Evolutionary conservation across 371 early-diverging fungal species (phyloP), one percentile per base, ranked within the genome.

Genomic region (Rhizomucor pusillus): DNA sequence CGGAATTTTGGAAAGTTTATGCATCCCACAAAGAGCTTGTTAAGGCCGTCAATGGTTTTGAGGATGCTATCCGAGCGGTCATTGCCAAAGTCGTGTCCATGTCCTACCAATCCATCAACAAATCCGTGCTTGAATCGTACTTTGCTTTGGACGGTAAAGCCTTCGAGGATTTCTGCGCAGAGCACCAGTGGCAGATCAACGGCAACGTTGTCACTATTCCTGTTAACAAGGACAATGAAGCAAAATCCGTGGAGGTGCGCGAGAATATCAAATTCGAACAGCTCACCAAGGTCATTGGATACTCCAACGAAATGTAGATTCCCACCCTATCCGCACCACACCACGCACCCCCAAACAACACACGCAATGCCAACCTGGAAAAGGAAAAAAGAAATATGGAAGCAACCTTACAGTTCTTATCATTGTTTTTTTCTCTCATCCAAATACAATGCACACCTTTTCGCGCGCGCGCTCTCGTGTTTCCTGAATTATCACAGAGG

Each of bases 231-330:
- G 90, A 87, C 59, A 94, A 90, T 62, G 83, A 88, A 65, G 88
- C 89, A 54, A 90, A 89, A 79, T 81, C 90, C 5, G 82, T 86
- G 1, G 87, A 93, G 35, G 87, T 92, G 56, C 85, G 85, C 67
- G 95, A 95, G 66, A 88, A 78, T 65, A 86, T 93, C 75, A 87
- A 85, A 65, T 94, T 94, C 73, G 93, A 90, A 61, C 89, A 84
- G 61, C 66, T 86, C 49, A 84, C 84, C 58, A 84, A 82, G 76
- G 79, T 85, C 22, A 81, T 84, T 67, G 84, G 84, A 50, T 79
- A 83, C 61, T 85, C 84, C 20, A 83, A 85, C 66, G 86, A 85
- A 63, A 70, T 78, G 73, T 78, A 29, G 29, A 29, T 29, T 29
- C 29, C 29, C 29, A 3, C 29, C 3, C 29, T 29, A 3, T 29